Evolutionary conservation across 345 rosid species (phyloP), one percentile per base, ranked within the genome.

Genomic region (Ceriops tagal): DNA sequence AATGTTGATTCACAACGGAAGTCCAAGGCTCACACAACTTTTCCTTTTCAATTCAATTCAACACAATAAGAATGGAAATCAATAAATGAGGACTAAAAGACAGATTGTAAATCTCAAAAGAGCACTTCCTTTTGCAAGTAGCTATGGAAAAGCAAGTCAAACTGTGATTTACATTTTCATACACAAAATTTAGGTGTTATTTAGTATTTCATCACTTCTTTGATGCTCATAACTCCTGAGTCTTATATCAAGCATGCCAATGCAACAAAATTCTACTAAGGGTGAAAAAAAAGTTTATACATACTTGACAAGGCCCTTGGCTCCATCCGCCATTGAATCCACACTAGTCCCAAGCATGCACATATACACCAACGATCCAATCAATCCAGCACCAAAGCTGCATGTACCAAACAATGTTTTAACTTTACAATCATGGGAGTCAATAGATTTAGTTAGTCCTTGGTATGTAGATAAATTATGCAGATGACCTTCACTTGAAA

Each of bases 251-350:
- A 66, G 30, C 34, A 4, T 39, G 31, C 39, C 19, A 39, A 31
- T 26, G n/a, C 16, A 51, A 24, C 5, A 22, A 20, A 21, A 31
- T n/a, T 8, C 52, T 30, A 63, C 31, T 31, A 31, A 43, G 20
- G 49, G 49, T 39, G 27, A 70, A 69, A 37, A 59, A 47, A 16
- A 9, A 64, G 30, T 27, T 8, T 15, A 49, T 27, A 67, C 92
- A 59, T 84, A 91, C 98, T 89, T 93, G 74, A 89, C 66, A 70
- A 89, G 68, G 66, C 98, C 96, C 77, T 64, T 86, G 61, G 96
- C 89, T 74, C 95, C 95, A 79, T 82, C 91, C 61, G 91, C 95
- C 88, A 93, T 76, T 56, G 97, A 83, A 84, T 89, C 98, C 68
- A 93, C 88, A 72, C 83, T 81, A 72, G 74, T 91, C 59, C 98